Conservation (phyloP, 2,329 filamentous ascomycete species). For the Cladophialophora chaetospira region DNA sequence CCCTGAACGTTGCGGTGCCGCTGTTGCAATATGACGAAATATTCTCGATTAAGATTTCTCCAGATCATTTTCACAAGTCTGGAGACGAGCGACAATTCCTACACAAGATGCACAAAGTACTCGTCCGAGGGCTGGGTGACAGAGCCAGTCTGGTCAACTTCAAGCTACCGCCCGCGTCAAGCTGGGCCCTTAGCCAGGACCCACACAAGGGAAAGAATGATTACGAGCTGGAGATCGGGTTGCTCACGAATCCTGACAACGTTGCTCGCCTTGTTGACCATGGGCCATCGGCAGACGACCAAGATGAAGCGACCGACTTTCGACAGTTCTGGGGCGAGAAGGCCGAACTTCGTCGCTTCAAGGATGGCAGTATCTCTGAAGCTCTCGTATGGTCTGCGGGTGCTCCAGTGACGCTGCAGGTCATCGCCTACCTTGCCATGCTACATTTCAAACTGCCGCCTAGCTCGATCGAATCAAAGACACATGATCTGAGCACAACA, state of each 20-base stretch:
- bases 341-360: constrained; percentile 89
- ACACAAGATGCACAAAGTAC: constrained; percentile 61
- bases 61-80: constrained; percentile 5
- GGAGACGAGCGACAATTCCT: constrained; percentile 29
- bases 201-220: constrained; percentile 38
- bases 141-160: constrained; percentile 70
- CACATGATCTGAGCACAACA: constrained; percentile 47
- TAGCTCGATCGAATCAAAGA: constrained; percentile 56
- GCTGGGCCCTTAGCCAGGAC: constrained; percentile 50
- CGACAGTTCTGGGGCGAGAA: constrained; percentile 94
- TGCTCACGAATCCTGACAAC: constrained; percentile 73
- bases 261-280: constrained; percentile 79
- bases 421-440: constrained; percentile 69
- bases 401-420: constrained; percentile 72
- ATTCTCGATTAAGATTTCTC: constrained; percentile 39
- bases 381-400: constrained; percentile 79
- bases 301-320: constrained; percentile 77
- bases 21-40: constrained; percentile 59
- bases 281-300: constrained; percentile 82
- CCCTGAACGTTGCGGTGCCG: constrained; percentile 58
- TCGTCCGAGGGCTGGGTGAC: constrained; percentile 74
- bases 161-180: constrained; percentile 36
- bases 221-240: constrained; percentile 59
- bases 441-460: constrained; percentile 67
- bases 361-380: constrained; percentile 90